A percentile compares a stretch with the other conserved stretches of the same genome.
phyloP scores from a whole-genome alignment of 257 asterid species.

The Nicotiana benthamiana region DNA sequence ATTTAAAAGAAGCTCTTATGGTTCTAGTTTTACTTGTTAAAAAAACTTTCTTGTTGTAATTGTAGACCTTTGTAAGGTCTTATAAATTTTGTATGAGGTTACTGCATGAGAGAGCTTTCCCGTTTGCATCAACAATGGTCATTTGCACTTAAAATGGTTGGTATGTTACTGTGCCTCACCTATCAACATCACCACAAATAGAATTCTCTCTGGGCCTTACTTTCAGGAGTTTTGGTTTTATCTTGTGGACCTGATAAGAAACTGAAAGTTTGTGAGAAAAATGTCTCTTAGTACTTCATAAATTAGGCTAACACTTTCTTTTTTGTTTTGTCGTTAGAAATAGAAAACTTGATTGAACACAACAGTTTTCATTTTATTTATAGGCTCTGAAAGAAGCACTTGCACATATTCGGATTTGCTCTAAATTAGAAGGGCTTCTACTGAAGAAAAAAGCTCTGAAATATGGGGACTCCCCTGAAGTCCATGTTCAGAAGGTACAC shows the following conservation, averaged over 20 bases:
- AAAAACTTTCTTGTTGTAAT: background rate
- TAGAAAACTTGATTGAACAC: background rate
- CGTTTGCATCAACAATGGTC: background rate
- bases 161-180: background rate
- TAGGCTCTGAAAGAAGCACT: constrained; percentile 81
- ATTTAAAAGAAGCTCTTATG: background rate
- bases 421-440: constrained; percentile 76
- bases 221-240: background rate
- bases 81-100: background rate
- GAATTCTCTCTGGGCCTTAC: background rate
- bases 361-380: constrained; percentile 10
- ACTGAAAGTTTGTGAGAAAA: background rate
- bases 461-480: constrained; percentile 71
- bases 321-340: constrained; percentile 14
- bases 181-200: background rate
- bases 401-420: constrained; percentile 76
- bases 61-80: background rate
- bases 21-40: background rate
- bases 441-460: constrained; percentile 69
- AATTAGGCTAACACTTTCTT: background rate
- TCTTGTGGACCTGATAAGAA: background rate
- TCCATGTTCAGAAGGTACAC: constrained; percentile 80
- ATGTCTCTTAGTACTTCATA: background rate
- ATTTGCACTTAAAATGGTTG: background rate
- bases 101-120: background rate